Conservation (phyloP, 495 filamentous ascomycete genomes). For the Talaromyces ruber region DNA sequence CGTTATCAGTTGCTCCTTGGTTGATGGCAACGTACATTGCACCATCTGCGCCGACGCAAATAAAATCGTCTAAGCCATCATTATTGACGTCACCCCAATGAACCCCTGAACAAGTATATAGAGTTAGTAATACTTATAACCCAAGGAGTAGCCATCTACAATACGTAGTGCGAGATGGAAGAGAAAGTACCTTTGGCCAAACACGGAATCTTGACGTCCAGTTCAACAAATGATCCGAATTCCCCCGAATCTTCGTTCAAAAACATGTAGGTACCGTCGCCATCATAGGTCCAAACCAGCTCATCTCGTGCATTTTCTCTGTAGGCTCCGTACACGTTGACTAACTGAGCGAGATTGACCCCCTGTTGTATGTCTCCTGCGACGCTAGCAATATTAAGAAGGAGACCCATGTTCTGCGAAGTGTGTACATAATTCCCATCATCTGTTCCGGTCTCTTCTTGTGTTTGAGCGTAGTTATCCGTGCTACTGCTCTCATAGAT, state of each 20-base stretch:
- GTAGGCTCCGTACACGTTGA: background rate
- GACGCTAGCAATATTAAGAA: background rate
- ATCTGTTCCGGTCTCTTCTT: background rate
- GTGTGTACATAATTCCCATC: background rate
- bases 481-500: background rate
- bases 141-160: too few relatives aligned
- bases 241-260: background rate
- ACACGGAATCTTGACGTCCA: background rate
- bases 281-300: background rate
- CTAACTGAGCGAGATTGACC: background rate
- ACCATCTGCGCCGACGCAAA: conserved; percentile 17
- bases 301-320: background rate
- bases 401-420: background rate
- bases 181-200: background rate
- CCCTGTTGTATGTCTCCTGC: background rate
- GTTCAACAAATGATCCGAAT: background rate
- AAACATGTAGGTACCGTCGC: background rate
- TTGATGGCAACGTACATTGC: conserved; percentile 13
- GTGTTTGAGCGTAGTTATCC: background rate
- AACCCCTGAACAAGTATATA: background rate
- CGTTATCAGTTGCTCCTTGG: background rate
- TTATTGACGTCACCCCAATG: conserved; percentile 25
- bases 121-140: too few relatives aligned
- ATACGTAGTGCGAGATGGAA: too few relatives aligned
- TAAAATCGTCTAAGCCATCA: conserved; percentile 30